Evolutionary conservation across 2,329 filamentous ascomycete species (phyloP).

Genomic region (Apiospora koreana): DNA sequence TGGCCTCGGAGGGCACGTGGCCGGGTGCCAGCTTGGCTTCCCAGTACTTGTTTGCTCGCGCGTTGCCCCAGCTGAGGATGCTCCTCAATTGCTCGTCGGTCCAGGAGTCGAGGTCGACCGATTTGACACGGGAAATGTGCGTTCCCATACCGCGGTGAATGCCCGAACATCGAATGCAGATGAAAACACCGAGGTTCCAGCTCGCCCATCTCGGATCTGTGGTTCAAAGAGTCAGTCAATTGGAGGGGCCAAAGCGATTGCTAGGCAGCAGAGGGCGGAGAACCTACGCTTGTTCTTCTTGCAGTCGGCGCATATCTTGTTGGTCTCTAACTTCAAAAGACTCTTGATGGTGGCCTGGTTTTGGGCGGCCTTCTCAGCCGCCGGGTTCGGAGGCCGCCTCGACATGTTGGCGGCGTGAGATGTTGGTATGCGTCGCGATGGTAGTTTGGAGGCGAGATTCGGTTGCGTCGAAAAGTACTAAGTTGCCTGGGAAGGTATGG

Average conservation of each 20-base stretch:
- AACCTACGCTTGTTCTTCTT: conserved; percentile 94
- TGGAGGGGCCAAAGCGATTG: neutral
- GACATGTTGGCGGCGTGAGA: conserved; percentile 64
- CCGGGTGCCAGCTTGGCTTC: conserved; percentile 89
- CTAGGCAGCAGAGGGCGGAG: neutral
- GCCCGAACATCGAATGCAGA: conserved; percentile 97
- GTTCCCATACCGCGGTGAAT: conserved; percentile 99
- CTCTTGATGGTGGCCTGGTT: conserved; percentile 94
- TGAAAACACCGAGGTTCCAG: conserved; percentile 96
- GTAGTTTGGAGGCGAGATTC: neutral
- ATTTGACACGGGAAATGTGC: conserved; percentile 97
- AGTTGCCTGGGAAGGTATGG: neutral
- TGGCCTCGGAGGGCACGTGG: conserved; percentile 91
- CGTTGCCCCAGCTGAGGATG: conserved; percentile 93
- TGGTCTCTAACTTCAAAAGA: conserved; percentile 88
- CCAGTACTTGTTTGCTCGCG: conserved; percentile 98
- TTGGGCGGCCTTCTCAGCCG: conserved; percentile 84
- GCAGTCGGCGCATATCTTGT: conserved; percentile 98
- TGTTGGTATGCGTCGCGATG: neutral
- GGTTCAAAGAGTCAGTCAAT: conserved; percentile 8
- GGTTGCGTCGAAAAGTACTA: neutral
- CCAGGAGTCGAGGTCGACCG: conserved; percentile 96
- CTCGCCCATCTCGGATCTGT: conserved; percentile 97
- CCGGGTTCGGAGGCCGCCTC: conserved; percentile 73
- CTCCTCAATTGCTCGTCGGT: conserved; percentile 97